Evolutionary conservation across 768 basidiomycete genomes (phyloP), one percentile per base, ranked within the genome.

Genomic region (Amylocystis lapponica): DNA sequence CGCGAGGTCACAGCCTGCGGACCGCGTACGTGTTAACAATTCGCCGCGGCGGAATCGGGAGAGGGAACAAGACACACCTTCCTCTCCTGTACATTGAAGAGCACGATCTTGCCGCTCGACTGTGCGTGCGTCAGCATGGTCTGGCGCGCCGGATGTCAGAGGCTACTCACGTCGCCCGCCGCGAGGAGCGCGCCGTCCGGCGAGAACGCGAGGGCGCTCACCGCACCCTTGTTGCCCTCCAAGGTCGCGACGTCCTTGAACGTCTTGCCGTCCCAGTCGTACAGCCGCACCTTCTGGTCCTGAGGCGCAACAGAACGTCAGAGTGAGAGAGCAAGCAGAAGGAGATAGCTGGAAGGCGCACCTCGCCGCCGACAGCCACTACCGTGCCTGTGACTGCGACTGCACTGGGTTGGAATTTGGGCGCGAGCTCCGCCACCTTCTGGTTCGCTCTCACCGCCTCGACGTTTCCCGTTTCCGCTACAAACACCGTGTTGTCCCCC

Each of bases 171-270:
- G 64, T 97, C 92, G 36, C 94, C 95, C 5, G 83, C 74, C 41
- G 86, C 90, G 10, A 98, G 70, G 27, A 80, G 64, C 17, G 65
- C 68, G 0, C 86, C 87, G 59, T 95, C 81, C 0, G 81, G 78
- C 0, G 89, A 87, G 65, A 96, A 86, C 0, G 86, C 77, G 5
- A 97, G 61, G 1, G 80, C 79, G 31, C 81, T 82, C 16, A 97
- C 68, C 6, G 76, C 66, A 12, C 81, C 86, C 50, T 75, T 76
- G 60, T 86, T 85, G 25, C 78, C 80, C 49, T 83, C 80, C 8
- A 87, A 66, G 2, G 76, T 67, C 0, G 63, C 74, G 22, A 57
- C 61, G 57, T 84, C 81, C 36, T 68, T 76, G 43, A 90, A 57
- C 2, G 69, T 52, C 47, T 76, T 78, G 1, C 81, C 83, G 46